Percentiles rank a stretch among this genome's conserved stretches.
These are phyloP conservation scores for Eruca vesicaria DNA, from an alignment of 441 rosid species.

Conservation along the genomic window DNA sequence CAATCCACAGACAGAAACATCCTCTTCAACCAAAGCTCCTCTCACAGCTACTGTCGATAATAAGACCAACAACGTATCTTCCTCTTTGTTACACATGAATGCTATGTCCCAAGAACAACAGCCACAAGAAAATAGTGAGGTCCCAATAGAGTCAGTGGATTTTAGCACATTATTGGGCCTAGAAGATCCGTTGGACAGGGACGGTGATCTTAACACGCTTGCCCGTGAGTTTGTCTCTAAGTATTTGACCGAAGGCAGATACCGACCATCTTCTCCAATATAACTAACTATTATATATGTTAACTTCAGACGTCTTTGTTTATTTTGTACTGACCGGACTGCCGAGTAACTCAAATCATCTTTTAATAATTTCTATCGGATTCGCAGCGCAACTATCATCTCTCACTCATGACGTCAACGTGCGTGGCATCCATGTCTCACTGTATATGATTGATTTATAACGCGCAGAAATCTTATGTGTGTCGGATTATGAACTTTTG, in stretches of 20 bases:
- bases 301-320: not conserved
- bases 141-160: conserved; percentile 3
- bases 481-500: not conserved
- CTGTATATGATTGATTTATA: not conserved
- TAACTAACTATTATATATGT: conserved; percentile 19
- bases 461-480: not conserved
- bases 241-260: conserved; percentile 43
- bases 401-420: conserved; percentile 10
- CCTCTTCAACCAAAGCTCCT: conserved; percentile 13
- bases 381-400: not conserved
- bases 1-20: conserved; percentile 13
- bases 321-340: conserved; percentile 9
- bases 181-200: conserved; percentile 17
- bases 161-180: conserved; percentile 12
- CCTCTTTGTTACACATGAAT: conserved; percentile 5
- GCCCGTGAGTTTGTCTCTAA: conserved; percentile 49
- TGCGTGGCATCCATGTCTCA: not conserved
- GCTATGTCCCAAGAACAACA: conserved; percentile 1
- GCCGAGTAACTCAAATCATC: not conserved
- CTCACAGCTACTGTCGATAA: not conserved
- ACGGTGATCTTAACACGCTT: conserved; percentile 42
- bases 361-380: not conserved
- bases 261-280: conserved; percentile 33
- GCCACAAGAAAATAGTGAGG: conserved; percentile 4
- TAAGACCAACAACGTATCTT: not conserved